Base-by-base conservation (phyloP, 805 yeast genomes). In the Saturnispora mendoncae region DNA sequence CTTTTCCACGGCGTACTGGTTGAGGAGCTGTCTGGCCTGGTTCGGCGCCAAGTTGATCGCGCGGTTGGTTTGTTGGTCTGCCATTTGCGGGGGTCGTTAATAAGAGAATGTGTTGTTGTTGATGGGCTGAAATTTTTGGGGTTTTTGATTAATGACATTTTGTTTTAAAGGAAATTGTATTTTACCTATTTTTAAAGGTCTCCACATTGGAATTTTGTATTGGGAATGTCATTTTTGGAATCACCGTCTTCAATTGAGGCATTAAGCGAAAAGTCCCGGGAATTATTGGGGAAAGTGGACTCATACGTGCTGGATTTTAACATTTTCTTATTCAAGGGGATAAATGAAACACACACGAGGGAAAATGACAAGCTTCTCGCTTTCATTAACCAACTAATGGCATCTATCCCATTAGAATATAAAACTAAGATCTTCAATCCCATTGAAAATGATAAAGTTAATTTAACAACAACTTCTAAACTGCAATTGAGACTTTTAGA, bases 1-100 rank as follows among this genome's bases (percentile, higher is more conserved):
- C 25, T 76, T 68, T 50, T 78, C 82, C 25, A 68, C 62, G 38
- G 71, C 72, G 47, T 76, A 74, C 41, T 77, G 81, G 46, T 69
- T 73, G 10, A 79, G 69, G 45, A 82, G 63, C 53, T 75, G 77
- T 29, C 76, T 72, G 15, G 76, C 76, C 49, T 73, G 77, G 31
- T 64, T 65, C 3, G 74, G 77, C 46, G 40, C 41, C 45, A 38
- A 44, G 42, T 33, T 44, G 41, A 29, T 40, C 20, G 41, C 35
- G 20, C 38, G 26, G 8, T 23, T 36, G 25, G 36, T 14, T 12
- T 32, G 30, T 14, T 35, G 48, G 24, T 25, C 41, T 27, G 38
- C 21, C 33, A 39, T 39, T 4, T 20, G 21, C 10, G 5, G 19
- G 24, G 12, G 32, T 26, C 4, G 26, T 21, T 23, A 27, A 26